phyloP scores from a whole-genome alignment of 371 early-diverging fungal genomes.

The Haplosporangium sp. region DNA sequence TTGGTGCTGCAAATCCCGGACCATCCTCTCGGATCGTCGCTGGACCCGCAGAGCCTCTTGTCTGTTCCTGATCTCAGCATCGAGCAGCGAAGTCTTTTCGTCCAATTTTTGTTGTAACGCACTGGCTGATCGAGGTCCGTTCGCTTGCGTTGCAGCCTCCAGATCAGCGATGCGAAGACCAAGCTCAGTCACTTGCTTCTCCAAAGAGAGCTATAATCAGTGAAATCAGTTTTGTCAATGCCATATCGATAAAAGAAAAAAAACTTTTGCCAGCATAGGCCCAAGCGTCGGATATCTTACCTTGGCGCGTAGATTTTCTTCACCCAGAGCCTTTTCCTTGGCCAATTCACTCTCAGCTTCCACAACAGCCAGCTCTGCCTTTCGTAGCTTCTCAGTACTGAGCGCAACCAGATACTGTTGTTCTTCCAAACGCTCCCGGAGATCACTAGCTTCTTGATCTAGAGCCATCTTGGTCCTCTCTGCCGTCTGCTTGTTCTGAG shows the following conservation, averaged over 20 bases:
- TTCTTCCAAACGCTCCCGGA: slow-evolving; percentile 79
- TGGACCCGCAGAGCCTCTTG: slow-evolving; percentile 64
- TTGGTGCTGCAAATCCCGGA: slow-evolving; percentile 88
- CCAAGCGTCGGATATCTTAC: slow-evolving; percentile 20
- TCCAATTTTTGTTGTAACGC: slow-evolving; percentile 74
- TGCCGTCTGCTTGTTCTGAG: slow-evolving; percentile 69
- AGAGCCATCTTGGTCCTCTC: slow-evolving; percentile 65
- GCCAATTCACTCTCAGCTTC: slow-evolving; percentile 71
- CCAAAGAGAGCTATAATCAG: slow-evolving; percentile 61
- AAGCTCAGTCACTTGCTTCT: slow-evolving; percentile 83
- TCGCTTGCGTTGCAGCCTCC: slow-evolving; percentile 69
- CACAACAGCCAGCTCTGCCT: slow-evolving; percentile 67
- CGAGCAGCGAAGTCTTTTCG: slow-evolving; percentile 72
- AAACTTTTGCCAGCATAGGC: too few species aligned
- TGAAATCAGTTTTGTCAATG: background rate
- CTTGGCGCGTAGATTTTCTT: slow-evolving; percentile 73
- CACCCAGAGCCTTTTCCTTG: slow-evolving; percentile 71
- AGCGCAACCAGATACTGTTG: slow-evolving; percentile 64
- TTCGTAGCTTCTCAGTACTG: slow-evolving; percentile 69
- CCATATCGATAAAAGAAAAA: background rate
- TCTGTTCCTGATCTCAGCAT: slow-evolving; percentile 72
- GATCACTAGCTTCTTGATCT: slow-evolving; percentile 66
- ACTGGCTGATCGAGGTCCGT: slow-evolving; percentile 61
- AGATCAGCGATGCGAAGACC: slow-evolving; percentile 77
- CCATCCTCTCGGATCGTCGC: slow-evolving; percentile 78